Evolutionary conservation across 2,329 filamentous ascomycete genomes (phyloP).

Genomic region (Leptographium radiaticola): DNA sequence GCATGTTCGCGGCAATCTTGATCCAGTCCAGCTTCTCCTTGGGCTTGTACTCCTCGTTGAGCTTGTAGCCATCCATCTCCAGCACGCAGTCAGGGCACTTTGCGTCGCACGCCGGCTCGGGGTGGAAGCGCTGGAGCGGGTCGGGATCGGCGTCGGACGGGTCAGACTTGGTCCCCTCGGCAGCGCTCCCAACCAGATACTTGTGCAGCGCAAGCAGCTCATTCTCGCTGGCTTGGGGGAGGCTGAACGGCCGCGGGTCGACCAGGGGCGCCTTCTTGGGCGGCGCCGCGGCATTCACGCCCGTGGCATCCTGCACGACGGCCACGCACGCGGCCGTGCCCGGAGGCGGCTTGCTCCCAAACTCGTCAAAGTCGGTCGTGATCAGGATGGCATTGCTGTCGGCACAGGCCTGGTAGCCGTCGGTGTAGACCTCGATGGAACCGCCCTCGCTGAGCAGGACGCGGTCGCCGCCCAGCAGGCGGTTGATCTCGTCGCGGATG

Average conservation of each 20-base stretch:
- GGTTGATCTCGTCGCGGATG: slow-evolving; percentile 35
- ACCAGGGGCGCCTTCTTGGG: slow-evolving; percentile 20
- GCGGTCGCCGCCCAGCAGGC: slow-evolving; percentile 22
- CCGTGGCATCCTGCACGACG: slow-evolving; percentile 11
- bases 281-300: background rate
- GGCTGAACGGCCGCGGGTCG: slow-evolving; percentile 34
- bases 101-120: slow-evolving; percentile 29
- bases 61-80: slow-evolving; percentile 11
- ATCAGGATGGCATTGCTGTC: slow-evolving; percentile 37
- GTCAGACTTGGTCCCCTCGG: slow-evolving; percentile 3
- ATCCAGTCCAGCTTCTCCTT: slow-evolving; percentile 39
- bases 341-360: slow-evolving; percentile 22
- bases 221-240: slow-evolving; percentile 23
- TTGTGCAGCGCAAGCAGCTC: slow-evolving; percentile 36
- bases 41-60: slow-evolving; percentile 25
- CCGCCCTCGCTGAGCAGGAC: slow-evolving; percentile 24
- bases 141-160: slow-evolving; percentile 18
- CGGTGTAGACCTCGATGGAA: slow-evolving; percentile 32
- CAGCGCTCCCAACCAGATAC: slow-evolving; percentile 22
- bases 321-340: slow-evolving; percentile 17
- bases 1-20: slow-evolving; percentile 34
- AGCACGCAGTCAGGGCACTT: slow-evolving; percentile 37
- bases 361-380: slow-evolving; percentile 45
- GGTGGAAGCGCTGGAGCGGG: slow-evolving; percentile 31
- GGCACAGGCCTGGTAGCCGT: slow-evolving; percentile 35